Percentiles rank a stretch among this genome's conserved stretches.
Conservation (phyloP, 805 yeast genomes). For the Candida krabiensis region DNA sequence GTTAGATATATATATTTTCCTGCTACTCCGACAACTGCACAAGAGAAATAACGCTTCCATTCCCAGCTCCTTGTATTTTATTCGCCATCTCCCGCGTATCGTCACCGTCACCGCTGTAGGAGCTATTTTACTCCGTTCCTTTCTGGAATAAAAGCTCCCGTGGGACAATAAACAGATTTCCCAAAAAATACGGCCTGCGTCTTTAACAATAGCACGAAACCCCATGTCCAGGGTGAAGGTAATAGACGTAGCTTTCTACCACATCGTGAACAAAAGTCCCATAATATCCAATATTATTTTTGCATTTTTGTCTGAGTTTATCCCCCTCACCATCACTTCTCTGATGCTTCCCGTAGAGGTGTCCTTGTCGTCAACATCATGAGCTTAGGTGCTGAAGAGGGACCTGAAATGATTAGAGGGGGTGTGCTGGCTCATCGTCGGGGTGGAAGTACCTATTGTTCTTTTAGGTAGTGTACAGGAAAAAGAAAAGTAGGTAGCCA, state of each 20-base stretch:
- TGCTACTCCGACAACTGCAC: too few species aligned
- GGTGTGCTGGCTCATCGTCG: conserved; percentile 9
- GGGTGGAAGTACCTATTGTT: conserved; percentile 1
- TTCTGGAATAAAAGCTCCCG: background rate
- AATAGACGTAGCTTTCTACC: too few species aligned
- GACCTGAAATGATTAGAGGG: conserved; percentile 11
- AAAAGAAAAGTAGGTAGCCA: conserved; percentile 5
- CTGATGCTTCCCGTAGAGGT: background rate
- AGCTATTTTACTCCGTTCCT: too few species aligned
- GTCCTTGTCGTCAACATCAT: background rate
- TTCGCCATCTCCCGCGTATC: background rate
- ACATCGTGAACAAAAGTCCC: too few species aligned
- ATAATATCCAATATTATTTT: too few species aligned
- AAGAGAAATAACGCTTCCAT: too few species aligned
- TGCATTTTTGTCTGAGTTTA: too few species aligned
- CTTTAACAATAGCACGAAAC: background rate
- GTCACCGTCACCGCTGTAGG: background rate
- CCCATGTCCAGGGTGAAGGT: background rate
- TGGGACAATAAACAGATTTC: background rate
- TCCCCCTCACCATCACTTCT: too few species aligned
- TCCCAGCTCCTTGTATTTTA: background rate
- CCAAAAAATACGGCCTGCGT: background rate
- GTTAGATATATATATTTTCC: too few species aligned
- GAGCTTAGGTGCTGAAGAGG: background rate
- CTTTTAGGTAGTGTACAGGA: conserved; percentile 7